Evolutionary conservation across 805 yeast genomes (phyloP).

Genomic region (Candida suzukii): DNA sequence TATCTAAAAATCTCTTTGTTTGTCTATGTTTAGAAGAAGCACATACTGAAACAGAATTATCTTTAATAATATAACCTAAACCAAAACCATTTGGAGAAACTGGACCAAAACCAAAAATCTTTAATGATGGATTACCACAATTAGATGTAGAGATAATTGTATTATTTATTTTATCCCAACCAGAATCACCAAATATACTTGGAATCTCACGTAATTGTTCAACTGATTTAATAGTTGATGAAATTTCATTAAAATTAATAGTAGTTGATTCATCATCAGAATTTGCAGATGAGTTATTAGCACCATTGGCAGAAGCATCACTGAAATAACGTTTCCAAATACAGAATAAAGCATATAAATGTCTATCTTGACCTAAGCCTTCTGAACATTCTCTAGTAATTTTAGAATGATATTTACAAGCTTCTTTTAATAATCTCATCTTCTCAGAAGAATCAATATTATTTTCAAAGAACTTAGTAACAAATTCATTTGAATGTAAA

Average conservation of each 20-base stretch:
- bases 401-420: slow-evolving; percentile 63
- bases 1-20: slow-evolving; percentile 68
- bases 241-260: slow-evolving; percentile 18
- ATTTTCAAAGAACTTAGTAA: slow-evolving; percentile 73
- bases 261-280: slow-evolving; percentile 26
- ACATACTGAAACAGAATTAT: slow-evolving; percentile 70
- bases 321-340: slow-evolving; percentile 68
- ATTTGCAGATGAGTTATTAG: slow-evolving; percentile 12
- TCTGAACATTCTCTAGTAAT: slow-evolving; percentile 62
- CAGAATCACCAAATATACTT: slow-evolving; percentile 70
- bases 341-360: slow-evolving; percentile 78
- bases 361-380: slow-evolving; percentile 92
- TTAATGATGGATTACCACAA: slow-evolving; percentile 87
- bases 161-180: slow-evolving; percentile 82
- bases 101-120: slow-evolving; percentile 88
- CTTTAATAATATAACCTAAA: slow-evolving; percentile 84
- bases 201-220: slow-evolving; percentile 44
- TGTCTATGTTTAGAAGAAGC: slow-evolving; percentile 86
- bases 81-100: slow-evolving; percentile 88
- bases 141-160: slow-evolving; percentile 78
- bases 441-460: slow-evolving; percentile 52
- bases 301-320: slow-evolving; percentile 12
- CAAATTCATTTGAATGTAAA: slow-evolving; percentile 71
- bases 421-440: slow-evolving; percentile 50
- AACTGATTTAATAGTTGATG: slow-evolving; percentile 14